Evolutionary conservation across 108 stramenopile genomes (phyloP), one percentile per base, ranked within the genome.

Genomic region (Fragilaria crotonensis): DNA sequence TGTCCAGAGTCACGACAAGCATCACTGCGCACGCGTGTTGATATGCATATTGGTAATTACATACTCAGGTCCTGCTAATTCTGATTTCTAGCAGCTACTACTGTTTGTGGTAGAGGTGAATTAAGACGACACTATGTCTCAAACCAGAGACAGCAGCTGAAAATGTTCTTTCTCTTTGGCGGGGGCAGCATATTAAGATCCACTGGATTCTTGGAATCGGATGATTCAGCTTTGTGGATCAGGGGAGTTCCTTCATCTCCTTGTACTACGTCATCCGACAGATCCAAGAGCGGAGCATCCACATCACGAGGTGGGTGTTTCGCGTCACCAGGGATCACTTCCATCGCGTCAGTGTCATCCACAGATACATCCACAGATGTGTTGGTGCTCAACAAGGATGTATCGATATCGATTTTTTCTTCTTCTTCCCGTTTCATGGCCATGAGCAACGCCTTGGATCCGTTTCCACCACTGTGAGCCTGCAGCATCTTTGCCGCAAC

Each of bases 401-500:
- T 41, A 11, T 41, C 36, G 14, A 14, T 14, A 11, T 41, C 36
- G 7, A 41, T 14, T 41, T 7, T 41, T 41, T 41, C 36, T 41
- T 41, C 36, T 41, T 41, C 36, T 14, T 41, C 36, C 14, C 36
- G 52, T 36, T 36, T 36, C 54, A 56, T 56, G 2, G 90, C 87
- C 75, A 75, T 78, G 50, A 30, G 25, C 17, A 92, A 51, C 33
- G 84, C 87, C 33, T 64, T 59, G 0, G 83, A 79, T 19, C 75
- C 62, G 60, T 78, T 84, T 22, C 87, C 87, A 22, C 87, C 87
- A 54, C 78, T 82, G 47, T 92, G 90, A 29, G 67, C 45, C 26
- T 45, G 29, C 22, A 92, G 28, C 48, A 68, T 52, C 21, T 83
- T 67, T 29, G 69, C 59, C 7, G 74, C 58, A 41, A 54, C 64